phyloP scores from a whole-genome alignment of 1,284 basidiomycete species.

The Rhodotorula mucilaginosa region DNA sequence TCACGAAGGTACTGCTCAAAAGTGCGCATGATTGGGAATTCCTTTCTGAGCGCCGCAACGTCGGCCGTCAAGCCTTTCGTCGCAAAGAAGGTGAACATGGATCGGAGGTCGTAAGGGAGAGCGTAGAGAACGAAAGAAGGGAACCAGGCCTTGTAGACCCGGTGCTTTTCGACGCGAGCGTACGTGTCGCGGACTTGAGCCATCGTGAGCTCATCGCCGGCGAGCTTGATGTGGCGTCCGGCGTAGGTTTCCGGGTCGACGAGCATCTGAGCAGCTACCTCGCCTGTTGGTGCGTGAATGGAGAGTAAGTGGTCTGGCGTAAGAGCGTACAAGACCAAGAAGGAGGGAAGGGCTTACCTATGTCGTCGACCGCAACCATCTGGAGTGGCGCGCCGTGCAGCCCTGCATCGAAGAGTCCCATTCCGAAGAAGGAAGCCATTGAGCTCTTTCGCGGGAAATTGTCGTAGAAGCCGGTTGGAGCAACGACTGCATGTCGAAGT shows the following conservation, averaged over 20 bases:
- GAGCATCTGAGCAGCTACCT: conserved; percentile 18
- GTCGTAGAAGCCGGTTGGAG: conserved; percentile 19
- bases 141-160: conserved; percentile 14
- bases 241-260: conserved; percentile 7
- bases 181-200: not conserved
- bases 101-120: conserved; percentile 17
- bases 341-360: not conserved
- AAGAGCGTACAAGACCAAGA: too few species aligned
- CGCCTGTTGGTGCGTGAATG: not conserved
- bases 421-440: not conserved
- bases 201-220: conserved; percentile 22
- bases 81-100: conserved; percentile 19
- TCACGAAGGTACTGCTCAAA: conserved; percentile 19
- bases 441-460: not conserved
- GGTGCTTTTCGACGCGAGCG: not conserved
- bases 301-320: too few species aligned
- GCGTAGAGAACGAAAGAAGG: not conserved
- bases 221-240: conserved; percentile 14
- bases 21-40: conserved; percentile 5
- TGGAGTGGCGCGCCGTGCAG: conserved; percentile 12
- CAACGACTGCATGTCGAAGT: conserved; percentile 8
- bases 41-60: not conserved
- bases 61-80: conserved; percentile 7
- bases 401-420: conserved; percentile 23
- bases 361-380: conserved; percentile 20